These are phyloP conservation scores for Cornus suecica DNA, from an alignment of 148 eudicot species.

Conservation along the genomic window DNA sequence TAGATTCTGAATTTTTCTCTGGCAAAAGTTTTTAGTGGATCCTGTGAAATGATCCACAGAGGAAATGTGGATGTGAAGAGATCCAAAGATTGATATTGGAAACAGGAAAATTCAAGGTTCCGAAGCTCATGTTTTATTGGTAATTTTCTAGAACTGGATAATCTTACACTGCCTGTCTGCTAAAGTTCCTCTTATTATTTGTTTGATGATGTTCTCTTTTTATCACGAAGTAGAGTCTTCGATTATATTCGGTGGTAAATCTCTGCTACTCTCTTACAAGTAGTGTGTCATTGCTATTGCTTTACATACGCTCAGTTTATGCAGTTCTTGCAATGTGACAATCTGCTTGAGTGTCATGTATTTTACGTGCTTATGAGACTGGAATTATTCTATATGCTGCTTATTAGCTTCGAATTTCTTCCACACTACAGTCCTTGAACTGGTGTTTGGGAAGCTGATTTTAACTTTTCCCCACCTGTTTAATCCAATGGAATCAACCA, in stretches of 20 bases:
- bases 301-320: no score
- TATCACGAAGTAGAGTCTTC: not conserved
- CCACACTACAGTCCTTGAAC: not conserved
- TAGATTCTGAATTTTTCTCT: not conserved
- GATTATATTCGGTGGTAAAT: no score
- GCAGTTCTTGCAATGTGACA: no score
- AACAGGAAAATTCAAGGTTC: not conserved
- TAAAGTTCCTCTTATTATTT: not conserved
- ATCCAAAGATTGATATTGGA: not conserved
- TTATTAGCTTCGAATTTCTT: not conserved
- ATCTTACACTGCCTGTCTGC: not conserved
- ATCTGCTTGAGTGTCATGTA: not conserved
- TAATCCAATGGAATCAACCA: no score
- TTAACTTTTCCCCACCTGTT: no score
- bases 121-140: conserved; percentile 3
- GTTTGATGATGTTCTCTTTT: not conserved
- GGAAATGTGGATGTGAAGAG: not conserved
- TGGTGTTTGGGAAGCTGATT: no score
- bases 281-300: no score
- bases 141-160: not conserved
- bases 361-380: not conserved
- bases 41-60: not conserved
- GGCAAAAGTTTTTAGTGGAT: conserved; percentile 1
- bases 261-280: no score
- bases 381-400: not conserved